Base-by-base conservation (phyloP, 169 alveolate genomes). In the Eimeria acervulina region DNA sequence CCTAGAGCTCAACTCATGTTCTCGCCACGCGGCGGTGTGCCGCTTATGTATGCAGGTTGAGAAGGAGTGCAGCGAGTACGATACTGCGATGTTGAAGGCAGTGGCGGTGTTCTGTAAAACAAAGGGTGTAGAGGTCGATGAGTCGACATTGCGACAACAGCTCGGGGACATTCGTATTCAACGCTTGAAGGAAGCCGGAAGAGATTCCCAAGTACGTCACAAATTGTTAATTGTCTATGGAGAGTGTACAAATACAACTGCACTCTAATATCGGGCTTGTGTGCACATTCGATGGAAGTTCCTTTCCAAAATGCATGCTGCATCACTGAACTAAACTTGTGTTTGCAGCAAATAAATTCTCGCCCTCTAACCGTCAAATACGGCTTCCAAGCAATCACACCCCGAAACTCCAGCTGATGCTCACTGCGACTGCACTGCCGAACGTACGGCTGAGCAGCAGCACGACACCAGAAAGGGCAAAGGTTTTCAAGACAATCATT, bases 301-400 rank as follows among this genome's bases (percentile, higher is more conserved):
- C 90, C 10, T 17, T 26, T 26, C 44, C 59, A 28, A 38, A 42
- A 13, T 26, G n/a, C 21, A 36, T 28, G 19, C 70, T 52, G 36
- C 59, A 10, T 52, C 92, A 55, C 36, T n/a, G 93, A 76, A 38
- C 15, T 33, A 19, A 36, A 19, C 13, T 17, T 55, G 80, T 36
- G 33, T 59, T 12, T 85, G 80, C 81, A 59, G 93, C 61, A 55
- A 47, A 38, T 42, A 52, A 42, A 68, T 10, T 31, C 47, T 19
- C 83, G 91, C 55, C 95, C 90, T 1, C 81, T 91, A 38, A 91
- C 95, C 15, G 95, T 91, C 68, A 91, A 91, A 66, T 91, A 91
- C 80, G 80, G 95, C 52, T 91, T 91, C 61, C 95, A 91, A 42
- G 95, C 95, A 47, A 78, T 76, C 36, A 38, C 68, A n/a, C 95